Percentiles rank a stretch among this genome's conserved stretches.
Evolutionary conservation across 2,329 filamentous ascomycete species (phyloP).

Genomic region (Sporothrix globosa): DNA sequence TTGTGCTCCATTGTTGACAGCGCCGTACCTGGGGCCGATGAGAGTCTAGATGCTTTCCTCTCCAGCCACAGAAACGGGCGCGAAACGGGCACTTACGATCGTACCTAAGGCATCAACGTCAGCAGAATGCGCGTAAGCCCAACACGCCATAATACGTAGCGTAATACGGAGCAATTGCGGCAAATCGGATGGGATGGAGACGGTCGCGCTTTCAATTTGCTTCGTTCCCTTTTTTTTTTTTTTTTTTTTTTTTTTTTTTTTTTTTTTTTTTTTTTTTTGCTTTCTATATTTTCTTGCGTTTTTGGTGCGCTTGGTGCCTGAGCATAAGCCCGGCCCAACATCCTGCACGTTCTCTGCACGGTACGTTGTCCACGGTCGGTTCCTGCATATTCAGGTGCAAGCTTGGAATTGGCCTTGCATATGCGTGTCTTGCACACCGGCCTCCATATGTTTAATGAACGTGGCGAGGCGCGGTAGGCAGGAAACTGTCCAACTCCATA

Average conservation of each 20-base stretch:
- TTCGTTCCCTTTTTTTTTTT: not conserved
- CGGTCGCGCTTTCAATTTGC: not conserved
- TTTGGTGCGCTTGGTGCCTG: not conserved
- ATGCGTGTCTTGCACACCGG: not conserved
- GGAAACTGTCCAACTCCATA: no score
- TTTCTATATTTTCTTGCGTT: no score
- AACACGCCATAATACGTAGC: not conserved
- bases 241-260: no score
- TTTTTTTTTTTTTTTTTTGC: not conserved
- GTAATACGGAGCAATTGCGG: no score
- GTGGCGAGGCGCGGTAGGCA: conserved; percentile 10
- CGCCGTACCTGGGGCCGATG: no score
- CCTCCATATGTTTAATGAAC: not conserved
- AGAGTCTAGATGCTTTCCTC: not conserved
- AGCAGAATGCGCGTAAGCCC: not conserved
- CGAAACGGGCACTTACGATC: no score
- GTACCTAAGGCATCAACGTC: conserved; percentile 1
- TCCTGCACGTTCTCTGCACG: conserved; percentile 4
- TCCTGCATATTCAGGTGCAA: conserved; percentile 13
- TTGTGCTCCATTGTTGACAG: no score
- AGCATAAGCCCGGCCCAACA: not conserved
- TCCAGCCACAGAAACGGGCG: no score
- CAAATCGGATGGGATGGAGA: conserved; percentile 21
- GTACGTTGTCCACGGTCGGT: conserved; percentile 15
- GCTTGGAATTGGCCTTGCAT: not conserved